phyloP scores from a whole-genome alignment of 1,139 yeast genomes.

The Taphrina flavorubra region DNA sequence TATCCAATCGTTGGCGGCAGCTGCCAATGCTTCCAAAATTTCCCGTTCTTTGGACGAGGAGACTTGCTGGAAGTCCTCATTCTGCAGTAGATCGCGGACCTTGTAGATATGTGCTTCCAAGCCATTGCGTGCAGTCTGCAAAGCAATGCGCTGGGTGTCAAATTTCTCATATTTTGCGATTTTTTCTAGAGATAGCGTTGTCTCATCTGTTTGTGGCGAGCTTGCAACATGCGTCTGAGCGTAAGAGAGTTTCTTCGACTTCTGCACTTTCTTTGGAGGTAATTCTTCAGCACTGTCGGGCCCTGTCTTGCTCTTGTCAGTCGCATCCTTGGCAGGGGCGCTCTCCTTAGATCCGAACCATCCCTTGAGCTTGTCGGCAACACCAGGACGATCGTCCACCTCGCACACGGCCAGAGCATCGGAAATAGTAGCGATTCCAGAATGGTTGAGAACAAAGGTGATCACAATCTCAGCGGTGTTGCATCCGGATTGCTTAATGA shows the following conservation, averaged over 20 bases:
- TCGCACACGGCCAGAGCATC: constrained; percentile 29
- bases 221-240: constrained; percentile 5
- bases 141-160: constrained; percentile 50
- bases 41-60: constrained; percentile 45
- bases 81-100: constrained; percentile 48
- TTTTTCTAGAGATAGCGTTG: constrained; percentile 47
- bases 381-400: constrained; percentile 17
- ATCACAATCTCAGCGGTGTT: constrained; percentile 13
- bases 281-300: constrained; percentile 30
- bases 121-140: constrained; percentile 51
- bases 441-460: constrained; percentile 33
- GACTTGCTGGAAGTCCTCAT: constrained; percentile 42
- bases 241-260: background rate
- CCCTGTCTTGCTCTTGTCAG: constrained; percentile 8
- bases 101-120: constrained; percentile 52
- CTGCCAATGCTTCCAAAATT: constrained; percentile 37
- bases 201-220: background rate
- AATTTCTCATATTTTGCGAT: constrained; percentile 48
- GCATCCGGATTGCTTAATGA: constrained; percentile 19
- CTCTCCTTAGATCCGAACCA: constrained; percentile 34
- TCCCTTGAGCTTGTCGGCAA: constrained; percentile 35
- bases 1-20: constrained; percentile 67
- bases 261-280: constrained; percentile 8
- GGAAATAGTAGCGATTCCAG: constrained; percentile 31
- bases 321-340: constrained; percentile 6